Conservation (phyloP, 2,329 filamentous ascomycete genomes). For the Alternaria brassicicola region DNA sequence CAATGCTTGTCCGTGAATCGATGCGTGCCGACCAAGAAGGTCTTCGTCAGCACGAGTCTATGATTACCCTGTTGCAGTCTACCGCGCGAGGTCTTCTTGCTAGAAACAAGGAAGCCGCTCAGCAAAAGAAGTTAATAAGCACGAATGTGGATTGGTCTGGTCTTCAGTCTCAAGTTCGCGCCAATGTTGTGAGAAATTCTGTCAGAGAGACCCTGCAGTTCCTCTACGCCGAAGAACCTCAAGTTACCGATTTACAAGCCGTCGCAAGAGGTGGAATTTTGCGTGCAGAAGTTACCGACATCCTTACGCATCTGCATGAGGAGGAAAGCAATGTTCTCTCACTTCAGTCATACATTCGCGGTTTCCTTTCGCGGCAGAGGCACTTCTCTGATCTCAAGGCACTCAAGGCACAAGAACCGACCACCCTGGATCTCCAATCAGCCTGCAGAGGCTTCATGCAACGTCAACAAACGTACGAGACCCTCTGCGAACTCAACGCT, state of each 20-base stretch:
- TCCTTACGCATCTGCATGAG: conserved; percentile 50
- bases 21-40: conserved; percentile 43
- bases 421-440: conserved; percentile 69
- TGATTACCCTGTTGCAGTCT: conserved; percentile 66
- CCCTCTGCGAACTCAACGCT: conserved; percentile 73
- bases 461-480: conserved; percentile 64
- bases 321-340: conserved; percentile 53
- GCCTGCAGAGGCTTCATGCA: conserved; percentile 68
- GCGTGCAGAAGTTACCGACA: conserved; percentile 39
- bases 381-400: conserved; percentile 55
- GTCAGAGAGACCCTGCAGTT: conserved; percentile 40
- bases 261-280: conserved; percentile 46
- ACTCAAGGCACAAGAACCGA: conserved; percentile 63
- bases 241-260: conserved; percentile 50
- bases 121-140: conserved; percentile 51
- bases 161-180: conserved; percentile 57
- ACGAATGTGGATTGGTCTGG: conserved; percentile 50
- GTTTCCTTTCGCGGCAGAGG: conserved; percentile 53
- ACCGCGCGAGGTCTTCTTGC: conserved; percentile 61
- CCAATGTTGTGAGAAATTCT: conserved; percentile 40
- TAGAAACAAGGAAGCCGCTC: conserved; percentile 49
- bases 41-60: conserved; percentile 48
- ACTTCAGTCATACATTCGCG: conserved; percentile 61
- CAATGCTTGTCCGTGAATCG: conserved; percentile 49
- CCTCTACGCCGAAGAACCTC: conserved; percentile 39